Evolutionary conservation across 208 protist genomes (phyloP).

Genomic region (Porcisia hertigi): DNA sequence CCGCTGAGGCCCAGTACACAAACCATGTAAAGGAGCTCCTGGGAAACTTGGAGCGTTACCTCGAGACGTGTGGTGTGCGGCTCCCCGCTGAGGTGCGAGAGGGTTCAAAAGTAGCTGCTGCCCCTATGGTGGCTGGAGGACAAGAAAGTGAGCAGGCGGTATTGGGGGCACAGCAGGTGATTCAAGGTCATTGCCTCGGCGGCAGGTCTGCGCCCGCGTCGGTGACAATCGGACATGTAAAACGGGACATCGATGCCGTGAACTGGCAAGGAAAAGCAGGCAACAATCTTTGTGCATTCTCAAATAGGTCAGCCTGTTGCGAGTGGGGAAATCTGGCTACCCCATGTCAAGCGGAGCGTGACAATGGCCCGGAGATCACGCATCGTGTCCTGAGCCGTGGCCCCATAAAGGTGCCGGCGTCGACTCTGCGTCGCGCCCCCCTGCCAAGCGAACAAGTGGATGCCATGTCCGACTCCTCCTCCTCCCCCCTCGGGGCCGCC

Average conservation of each 20-base stretch:
- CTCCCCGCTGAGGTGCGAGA: slow-evolving; percentile 23
- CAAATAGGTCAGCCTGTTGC: background rate
- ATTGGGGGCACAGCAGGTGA: background rate
- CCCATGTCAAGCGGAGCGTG: background rate
- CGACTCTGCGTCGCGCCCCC: background rate
- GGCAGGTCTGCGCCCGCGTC: background rate
- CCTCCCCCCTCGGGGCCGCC: background rate
- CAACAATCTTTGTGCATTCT: background rate
- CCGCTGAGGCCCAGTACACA: slow-evolving; percentile 21
- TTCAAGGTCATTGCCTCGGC: background rate
- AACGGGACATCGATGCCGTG: background rate
- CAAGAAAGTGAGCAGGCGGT: slow-evolving; percentile 3
- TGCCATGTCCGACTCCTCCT: background rate
- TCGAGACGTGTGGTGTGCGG: slow-evolving; percentile 29
- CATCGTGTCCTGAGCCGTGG: background rate
- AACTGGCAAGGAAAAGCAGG: background rate
- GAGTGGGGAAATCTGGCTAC: slow-evolving; percentile 7
- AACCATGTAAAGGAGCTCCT: slow-evolving; percentile 29
- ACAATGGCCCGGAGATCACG: background rate
- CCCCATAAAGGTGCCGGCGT: background rate
- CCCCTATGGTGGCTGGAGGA: slow-evolving; percentile 6
- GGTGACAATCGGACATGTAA: background rate
- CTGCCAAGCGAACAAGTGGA: background rate
- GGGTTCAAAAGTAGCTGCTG: slow-evolving; percentile 1
- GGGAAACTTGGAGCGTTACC: slow-evolving; percentile 36